phyloP scores from a whole-genome alignment of 108 stramenopile species.

The Nannochloropsis granulata region DNA sequence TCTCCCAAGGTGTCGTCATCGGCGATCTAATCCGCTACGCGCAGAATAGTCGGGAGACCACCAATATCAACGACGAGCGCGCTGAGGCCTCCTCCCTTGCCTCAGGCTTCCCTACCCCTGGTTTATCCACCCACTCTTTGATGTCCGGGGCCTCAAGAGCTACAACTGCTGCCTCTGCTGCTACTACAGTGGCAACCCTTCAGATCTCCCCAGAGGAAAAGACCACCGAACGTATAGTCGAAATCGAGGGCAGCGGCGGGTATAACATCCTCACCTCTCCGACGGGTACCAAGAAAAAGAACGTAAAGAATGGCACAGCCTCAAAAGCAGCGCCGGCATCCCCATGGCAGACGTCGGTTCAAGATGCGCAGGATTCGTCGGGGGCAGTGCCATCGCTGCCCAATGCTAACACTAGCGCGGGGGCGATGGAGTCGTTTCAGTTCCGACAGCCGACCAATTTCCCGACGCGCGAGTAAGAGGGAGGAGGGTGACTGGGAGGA shows the following conservation, averaged over 20 bases:
- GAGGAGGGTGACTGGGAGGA: not conserved
- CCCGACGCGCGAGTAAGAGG: not conserved
- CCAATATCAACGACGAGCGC: conserved; percentile 42
- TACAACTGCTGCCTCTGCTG: not conserved
- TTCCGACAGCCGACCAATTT: not conserved
- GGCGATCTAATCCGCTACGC: conserved; percentile 88
- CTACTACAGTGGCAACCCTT: not conserved
- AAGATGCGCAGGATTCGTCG: too few species aligned
- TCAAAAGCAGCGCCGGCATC: too few species aligned
- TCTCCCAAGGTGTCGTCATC: conserved; percentile 81
- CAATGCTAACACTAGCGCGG: too few species aligned
- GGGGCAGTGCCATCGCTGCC: too few species aligned
- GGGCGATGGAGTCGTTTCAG: not conserved
- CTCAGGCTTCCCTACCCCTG: not conserved
- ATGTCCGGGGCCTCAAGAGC: too few species aligned
- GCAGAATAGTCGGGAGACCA: conserved; percentile 59
- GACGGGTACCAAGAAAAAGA: too few species aligned
- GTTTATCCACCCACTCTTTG: not conserved
- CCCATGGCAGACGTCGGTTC: too few species aligned
- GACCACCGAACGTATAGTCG: not conserved
- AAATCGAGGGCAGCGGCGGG: not conserved
- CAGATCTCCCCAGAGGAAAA: not conserved
- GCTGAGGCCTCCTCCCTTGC: conserved; percentile 27
- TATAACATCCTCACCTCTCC: not conserved
- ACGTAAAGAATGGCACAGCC: too few species aligned